These are phyloP conservation scores for Acmispon strigosus DNA, from an alignment of 306 rosid genomes.

Conservation along the genomic window DNA sequence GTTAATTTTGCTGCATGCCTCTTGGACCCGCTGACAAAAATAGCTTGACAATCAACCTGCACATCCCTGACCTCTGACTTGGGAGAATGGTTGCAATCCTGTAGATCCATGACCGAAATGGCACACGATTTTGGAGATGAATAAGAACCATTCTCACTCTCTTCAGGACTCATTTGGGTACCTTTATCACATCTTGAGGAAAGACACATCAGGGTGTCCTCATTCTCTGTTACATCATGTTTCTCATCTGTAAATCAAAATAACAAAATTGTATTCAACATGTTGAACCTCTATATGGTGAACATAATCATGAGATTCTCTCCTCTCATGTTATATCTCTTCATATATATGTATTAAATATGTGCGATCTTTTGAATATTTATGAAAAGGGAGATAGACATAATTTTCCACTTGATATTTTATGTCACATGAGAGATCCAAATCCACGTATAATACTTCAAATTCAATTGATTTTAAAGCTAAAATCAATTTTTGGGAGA, in stretches of 20 bases:
- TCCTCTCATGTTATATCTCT: too few species aligned
- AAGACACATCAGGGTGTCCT: slow-evolving; percentile 21
- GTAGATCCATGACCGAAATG: slow-evolving; percentile 25
- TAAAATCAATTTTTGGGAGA: slow-evolving; percentile 5
- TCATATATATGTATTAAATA: too few species aligned
- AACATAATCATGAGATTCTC: too few species aligned
- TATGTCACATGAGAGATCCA: too few species aligned
- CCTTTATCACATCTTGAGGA: slow-evolving; percentile 50
- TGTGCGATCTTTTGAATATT: too few species aligned
- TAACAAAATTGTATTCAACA: not conserved
- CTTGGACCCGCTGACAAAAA: slow-evolving; percentile 36
- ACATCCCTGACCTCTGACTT: slow-evolving; percentile 73
- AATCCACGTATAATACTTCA: too few species aligned
- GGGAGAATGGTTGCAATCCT: slow-evolving; percentile 15
- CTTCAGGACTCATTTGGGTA: slow-evolving; percentile 61
- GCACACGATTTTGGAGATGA: slow-evolving; percentile 34
- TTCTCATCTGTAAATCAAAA: slow-evolving; percentile 41
- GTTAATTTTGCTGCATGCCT: slow-evolving; percentile 2
- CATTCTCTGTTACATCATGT: slow-evolving; percentile 25
- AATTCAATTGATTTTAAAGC: too few species aligned
- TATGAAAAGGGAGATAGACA: too few species aligned
- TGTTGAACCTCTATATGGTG: slow-evolving; percentile 13
- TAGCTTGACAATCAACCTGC: slow-evolving; percentile 61
- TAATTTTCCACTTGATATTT: too few species aligned
- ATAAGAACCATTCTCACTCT: slow-evolving; percentile 23